phyloP scores from a whole-genome alignment of 208 protist genomes.

The Leishmania tropica region DNA sequence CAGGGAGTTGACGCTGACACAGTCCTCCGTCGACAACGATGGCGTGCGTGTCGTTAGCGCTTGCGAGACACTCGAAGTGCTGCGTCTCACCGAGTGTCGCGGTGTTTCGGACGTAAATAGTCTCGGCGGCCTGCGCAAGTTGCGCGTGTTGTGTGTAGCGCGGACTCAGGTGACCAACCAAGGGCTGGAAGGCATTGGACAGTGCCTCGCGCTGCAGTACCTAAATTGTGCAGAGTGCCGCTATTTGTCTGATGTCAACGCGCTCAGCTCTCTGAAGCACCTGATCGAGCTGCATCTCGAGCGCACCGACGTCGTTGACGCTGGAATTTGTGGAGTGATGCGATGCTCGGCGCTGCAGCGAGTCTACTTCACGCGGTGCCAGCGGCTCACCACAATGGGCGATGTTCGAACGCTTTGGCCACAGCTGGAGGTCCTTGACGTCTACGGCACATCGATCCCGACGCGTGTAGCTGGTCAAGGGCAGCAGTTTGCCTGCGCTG shows the following conservation, averaged over 20 bases:
- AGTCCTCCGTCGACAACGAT: constrained; percentile 49
- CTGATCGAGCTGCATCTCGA: constrained; percentile 65
- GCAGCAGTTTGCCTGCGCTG: constrained; percentile 53
- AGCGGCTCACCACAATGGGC: constrained; percentile 48
- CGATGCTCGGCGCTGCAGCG: constrained; percentile 54
- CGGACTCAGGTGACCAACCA: constrained; percentile 58
- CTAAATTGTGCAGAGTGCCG: constrained; percentile 71
- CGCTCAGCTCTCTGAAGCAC: constrained; percentile 39
- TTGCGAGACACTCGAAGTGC: constrained; percentile 43
- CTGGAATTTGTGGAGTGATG: constrained; percentile 49
- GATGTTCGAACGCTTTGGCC: constrained; percentile 40
- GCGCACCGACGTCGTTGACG: constrained; percentile 49
- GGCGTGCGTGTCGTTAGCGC: constrained; percentile 39
- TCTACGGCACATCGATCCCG: constrained; percentile 80
- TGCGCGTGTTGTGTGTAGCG: constrained; percentile 59
- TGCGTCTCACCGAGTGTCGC: constrained; percentile 54
- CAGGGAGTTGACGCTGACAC: constrained; percentile 28
- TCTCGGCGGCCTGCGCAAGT: constrained; percentile 34
- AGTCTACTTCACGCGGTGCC: constrained; percentile 71
- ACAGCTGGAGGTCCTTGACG: constrained; percentile 70
- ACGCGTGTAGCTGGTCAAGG: constrained; percentile 53
- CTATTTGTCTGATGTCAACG: constrained; percentile 66
- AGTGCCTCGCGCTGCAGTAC: constrained; percentile 42
- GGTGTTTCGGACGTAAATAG: constrained; percentile 59
- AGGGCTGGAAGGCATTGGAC: constrained; percentile 55